Conservation (phyloP, 2,329 filamentous ascomycete genomes). For the Aspergillus viridinutans region DNA sequence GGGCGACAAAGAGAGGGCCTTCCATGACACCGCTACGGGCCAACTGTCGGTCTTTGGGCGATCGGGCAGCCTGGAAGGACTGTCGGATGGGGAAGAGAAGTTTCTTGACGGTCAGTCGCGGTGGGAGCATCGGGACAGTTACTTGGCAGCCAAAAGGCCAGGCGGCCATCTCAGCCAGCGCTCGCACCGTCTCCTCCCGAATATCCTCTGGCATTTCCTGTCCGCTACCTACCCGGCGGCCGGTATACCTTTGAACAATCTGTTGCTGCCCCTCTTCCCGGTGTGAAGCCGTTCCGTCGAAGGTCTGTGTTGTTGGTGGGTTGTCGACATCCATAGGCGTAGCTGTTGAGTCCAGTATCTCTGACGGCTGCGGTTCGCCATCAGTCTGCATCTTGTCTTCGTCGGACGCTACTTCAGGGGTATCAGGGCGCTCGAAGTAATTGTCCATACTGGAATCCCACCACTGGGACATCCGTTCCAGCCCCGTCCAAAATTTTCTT, state of each 20-base stretch:
- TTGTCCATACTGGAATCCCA: conserved; percentile 59
- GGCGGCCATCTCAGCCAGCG: conserved; percentile 54
- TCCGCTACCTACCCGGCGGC: conserved; percentile 55
- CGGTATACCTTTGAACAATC: conserved; percentile 47
- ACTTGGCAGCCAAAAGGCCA: conserved; percentile 57
- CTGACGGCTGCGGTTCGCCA: conserved; percentile 7
- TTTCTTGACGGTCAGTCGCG: conserved; percentile 46
- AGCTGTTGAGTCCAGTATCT: conserved; percentile 12
- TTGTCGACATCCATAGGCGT: conserved; percentile 25
- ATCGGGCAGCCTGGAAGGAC: conserved; percentile 51
- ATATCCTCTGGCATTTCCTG: conserved; percentile 56
- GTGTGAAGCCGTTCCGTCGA: neutral
- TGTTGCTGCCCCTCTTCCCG: conserved; percentile 4
- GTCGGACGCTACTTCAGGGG: conserved; percentile 18
- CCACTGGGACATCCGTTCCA: conserved; percentile 58
- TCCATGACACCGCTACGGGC: conserved; percentile 54
- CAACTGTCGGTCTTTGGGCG: conserved; percentile 49
- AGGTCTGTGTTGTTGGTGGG: neutral
- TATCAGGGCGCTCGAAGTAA: conserved; percentile 44
- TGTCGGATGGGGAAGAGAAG: conserved; percentile 56
- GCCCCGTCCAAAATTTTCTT: conserved; percentile 57
- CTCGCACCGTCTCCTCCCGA: conserved; percentile 52
- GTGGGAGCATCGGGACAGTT: conserved; percentile 42
- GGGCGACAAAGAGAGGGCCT: conserved; percentile 54
- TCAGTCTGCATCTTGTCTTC: conserved; percentile 20